A percentile compares a stretch with the other conserved stretches of the same genome.
These are phyloP conservation scores for Fusarium subglutinans DNA, from an alignment of 2,329 filamentous ascomycete species.

Conservation along the genomic window DNA sequence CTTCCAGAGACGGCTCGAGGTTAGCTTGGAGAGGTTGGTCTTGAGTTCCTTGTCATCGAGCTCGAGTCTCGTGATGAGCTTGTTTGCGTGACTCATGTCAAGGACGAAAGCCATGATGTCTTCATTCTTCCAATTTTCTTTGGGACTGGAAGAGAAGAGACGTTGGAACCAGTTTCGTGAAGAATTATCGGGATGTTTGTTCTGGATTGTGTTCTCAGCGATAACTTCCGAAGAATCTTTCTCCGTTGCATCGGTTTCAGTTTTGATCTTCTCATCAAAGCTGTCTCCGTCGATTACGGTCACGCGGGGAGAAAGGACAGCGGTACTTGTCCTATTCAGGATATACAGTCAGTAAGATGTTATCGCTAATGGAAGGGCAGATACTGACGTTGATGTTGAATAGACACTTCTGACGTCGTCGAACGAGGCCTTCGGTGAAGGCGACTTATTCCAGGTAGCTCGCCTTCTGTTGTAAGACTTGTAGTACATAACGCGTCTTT, in stretches of 20 bases:
- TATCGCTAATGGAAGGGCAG: fast-evolving
- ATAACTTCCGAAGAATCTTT: not conserved
- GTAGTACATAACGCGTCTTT: not conserved
- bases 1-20: not conserved
- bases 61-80: not conserved
- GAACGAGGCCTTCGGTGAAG: not conserved
- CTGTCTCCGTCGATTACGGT: not conserved
- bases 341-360: not conserved
- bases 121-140: not conserved
- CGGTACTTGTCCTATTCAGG: not conserved
- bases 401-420: not conserved
- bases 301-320: not conserved
- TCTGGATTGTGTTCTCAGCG: too few relatives aligned
- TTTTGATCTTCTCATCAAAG: not conserved
- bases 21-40: not conserved
- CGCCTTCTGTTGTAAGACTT: not conserved
- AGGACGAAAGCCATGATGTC: not conserved
- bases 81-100: not conserved
- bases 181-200: fast-evolving
- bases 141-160: not conserved
- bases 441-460: fast-evolving
- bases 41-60: not conserved
- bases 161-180: not conserved
- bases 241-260: fast-evolving
- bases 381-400: not conserved